Evolutionary conservation across 345 rosid species (phyloP), one percentile per base, ranked within the genome.

Genomic region (Aquilaria malaccensis): DNA sequence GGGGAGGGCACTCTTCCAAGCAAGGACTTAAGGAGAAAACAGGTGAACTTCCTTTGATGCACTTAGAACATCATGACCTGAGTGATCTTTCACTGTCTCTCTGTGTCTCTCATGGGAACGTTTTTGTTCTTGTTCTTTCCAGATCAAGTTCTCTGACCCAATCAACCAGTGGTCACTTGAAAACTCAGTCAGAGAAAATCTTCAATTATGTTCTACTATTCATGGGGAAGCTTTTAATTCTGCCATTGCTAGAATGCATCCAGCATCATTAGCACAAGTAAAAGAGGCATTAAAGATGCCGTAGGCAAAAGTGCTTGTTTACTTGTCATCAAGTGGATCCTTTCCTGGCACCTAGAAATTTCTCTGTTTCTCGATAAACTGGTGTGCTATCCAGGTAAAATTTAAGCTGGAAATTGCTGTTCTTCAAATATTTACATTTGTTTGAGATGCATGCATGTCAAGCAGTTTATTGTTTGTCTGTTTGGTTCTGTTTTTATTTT

Each of bases 221-320:
- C 99, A 94, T 59, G 97, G 96, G 33, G 96, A 94, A 63, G 79
- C 92, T 31, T 94, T 94, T 50, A 83, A 88, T 74, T 71, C 87
- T 31, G 80, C 86, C 60, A 83, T 90, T 15, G 55, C 78, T 71
- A 80, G 91, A 70, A 90, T 94, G 82, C 96, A 90, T 74, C 86
- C 97, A 30, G 67, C 99, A 2, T 81, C 97, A 60, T 72, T 90
- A 52, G 76, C 88, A 51, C 97, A 90, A 77, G 72, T 94, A 78
- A 90, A 94, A 77, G 88, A 88, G 75, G 99, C 93, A 15, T 75
- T 90, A 76, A 90, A 90, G 83, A 82, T 94, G 78, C 79, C 80
- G 3, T 88, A 85, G 78, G 52, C 45, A 10, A 30, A 30, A 30
- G 33, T 30, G 33, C 29, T 30, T 55, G 15, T 33, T 5, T 58